Percentiles rank a stretch among this genome's conserved stretches.
Evolutionary conservation across 1,284 basidiomycete species (phyloP).

Genomic region (Porphyrellus sp.): DNA sequence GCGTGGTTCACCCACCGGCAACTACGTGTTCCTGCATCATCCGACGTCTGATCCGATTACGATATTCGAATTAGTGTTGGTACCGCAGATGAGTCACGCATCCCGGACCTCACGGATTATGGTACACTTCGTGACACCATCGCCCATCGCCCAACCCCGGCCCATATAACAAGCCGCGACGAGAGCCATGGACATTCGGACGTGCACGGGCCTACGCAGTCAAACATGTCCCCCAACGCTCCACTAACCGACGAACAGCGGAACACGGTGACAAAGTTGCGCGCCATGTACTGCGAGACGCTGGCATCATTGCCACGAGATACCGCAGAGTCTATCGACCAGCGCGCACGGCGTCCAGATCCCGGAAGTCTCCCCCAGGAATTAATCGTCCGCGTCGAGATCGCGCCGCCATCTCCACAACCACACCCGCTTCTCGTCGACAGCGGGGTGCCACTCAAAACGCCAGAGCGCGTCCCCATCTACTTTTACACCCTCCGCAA

Average conservation of each 20-base stretch:
- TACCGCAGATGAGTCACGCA: no score
- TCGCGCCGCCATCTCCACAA: slow-evolving; percentile 16
- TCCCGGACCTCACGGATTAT: no score
- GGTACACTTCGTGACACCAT: no score
- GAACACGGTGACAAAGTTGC: neutral
- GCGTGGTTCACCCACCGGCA: no score
- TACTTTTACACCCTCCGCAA: slow-evolving; percentile 15
- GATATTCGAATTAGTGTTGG: no score
- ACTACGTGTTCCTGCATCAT: no score
- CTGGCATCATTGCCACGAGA: neutral
- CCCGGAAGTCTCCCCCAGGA: slow-evolving; percentile 16
- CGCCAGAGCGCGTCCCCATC: slow-evolving; percentile 23
- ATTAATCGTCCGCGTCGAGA: slow-evolving; percentile 17
- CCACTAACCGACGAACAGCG: neutral
- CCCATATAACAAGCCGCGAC: no score
- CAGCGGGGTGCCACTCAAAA: slow-evolving; percentile 8
- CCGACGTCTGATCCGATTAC: no score
- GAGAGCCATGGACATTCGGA: no score
- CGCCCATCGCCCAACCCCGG: no score
- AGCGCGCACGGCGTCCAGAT: slow-evolving; percentile 15
- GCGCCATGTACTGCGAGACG: neutral
- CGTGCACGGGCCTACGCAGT: no score
- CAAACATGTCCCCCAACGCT: slow-evolving; percentile 30
- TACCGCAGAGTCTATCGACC: slow-evolving; percentile 15
- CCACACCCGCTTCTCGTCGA: slow-evolving; percentile 15